Conservation (phyloP, 179 eudicot genomes). For the Heliamphora pulchella region DNA sequence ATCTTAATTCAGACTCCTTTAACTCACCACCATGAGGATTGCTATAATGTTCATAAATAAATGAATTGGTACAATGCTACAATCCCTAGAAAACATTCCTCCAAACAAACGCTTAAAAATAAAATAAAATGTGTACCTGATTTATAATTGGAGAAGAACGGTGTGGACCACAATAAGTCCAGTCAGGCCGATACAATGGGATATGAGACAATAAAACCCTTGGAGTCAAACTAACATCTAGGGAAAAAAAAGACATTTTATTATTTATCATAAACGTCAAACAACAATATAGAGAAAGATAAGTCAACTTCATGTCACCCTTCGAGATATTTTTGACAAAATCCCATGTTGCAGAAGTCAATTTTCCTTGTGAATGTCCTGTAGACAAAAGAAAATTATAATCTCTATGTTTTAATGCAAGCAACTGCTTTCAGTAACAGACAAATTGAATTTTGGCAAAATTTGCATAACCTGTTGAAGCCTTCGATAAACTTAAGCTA, state of each 20-base stretch:
- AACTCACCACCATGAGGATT: background rate
- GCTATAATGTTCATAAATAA: slow-evolving; percentile 13
- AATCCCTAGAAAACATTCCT: background rate
- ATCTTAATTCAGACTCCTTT: background rate
- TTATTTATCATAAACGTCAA: background rate
- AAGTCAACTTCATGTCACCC: slow-evolving; percentile 32
- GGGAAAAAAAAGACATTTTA: slow-evolving; percentile 6
- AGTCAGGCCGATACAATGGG: slow-evolving; percentile 74
- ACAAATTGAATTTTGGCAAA: background rate
- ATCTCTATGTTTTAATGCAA: background rate
- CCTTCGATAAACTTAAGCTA: background rate
- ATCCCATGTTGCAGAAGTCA: slow-evolving; percentile 57
- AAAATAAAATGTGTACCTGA: slow-evolving; percentile 46
- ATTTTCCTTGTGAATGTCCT: slow-evolving; percentile 44
- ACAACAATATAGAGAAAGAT: background rate
- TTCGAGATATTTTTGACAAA: slow-evolving; percentile 50
- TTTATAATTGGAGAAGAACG: slow-evolving; percentile 75
- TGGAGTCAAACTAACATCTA: slow-evolving; percentile 44
- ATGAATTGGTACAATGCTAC: too few relatives aligned
- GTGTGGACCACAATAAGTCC: slow-evolving; percentile 77
- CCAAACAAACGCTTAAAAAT: background rate
- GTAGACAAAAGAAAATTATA: slow-evolving; percentile 17
- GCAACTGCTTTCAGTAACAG: background rate
- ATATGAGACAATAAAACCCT: slow-evolving; percentile 85
- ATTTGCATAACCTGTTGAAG: background rate